Evolutionary conservation across 768 basidiomycete genomes (phyloP), one percentile per base, ranked within the genome.

Genomic region (Tulasnella sp.): DNA sequence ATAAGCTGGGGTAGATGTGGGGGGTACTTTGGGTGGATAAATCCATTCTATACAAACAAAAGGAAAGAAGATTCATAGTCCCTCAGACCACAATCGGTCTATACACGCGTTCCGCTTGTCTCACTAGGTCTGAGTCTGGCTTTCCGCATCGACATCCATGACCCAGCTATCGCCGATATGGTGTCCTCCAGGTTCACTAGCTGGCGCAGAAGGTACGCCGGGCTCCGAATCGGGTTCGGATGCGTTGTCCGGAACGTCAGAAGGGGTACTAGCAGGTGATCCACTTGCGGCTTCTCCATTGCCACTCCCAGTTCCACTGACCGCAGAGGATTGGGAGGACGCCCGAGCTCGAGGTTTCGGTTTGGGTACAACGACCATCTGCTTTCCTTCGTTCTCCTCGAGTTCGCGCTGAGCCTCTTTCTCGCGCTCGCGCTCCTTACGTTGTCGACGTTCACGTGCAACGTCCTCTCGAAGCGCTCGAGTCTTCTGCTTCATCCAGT

Each of bases 131-230:
- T 52, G 47, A 3, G 47, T 52, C 47, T 52, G 47, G 47, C 47
- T 52, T 52, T 52, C 47, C 47, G 47, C 47, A 3, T 69, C 68
- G 2, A 69, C 68, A 37, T 69, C 68, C 68, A 69, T 69, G 29
- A 69, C 68, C 68, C 68, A 69, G 34, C 68, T 69, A 32, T 69
- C 68, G 12, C 40, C 68, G 29, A 69, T 69, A 16, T 47, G 40
- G 29, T 34, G 39, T 19, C 35, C 29, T 34, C 36, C 68, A n/a
- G 39, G 39, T 32, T 69, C 68, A 34, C 68, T 44, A 3, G 68
- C 40, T 5, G 37, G 66, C 1, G 66, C 37, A 34, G 66, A 67
- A 0, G 66, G 41, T 11, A 47, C 32, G 26, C 40, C 42, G 14
- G 17, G 26, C 42, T 69, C 68, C 9, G 44, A 35, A 19, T 69